Evolutionary conservation across 106 monocot species (phyloP).

Genomic region (Cymbidium sinense): DNA sequence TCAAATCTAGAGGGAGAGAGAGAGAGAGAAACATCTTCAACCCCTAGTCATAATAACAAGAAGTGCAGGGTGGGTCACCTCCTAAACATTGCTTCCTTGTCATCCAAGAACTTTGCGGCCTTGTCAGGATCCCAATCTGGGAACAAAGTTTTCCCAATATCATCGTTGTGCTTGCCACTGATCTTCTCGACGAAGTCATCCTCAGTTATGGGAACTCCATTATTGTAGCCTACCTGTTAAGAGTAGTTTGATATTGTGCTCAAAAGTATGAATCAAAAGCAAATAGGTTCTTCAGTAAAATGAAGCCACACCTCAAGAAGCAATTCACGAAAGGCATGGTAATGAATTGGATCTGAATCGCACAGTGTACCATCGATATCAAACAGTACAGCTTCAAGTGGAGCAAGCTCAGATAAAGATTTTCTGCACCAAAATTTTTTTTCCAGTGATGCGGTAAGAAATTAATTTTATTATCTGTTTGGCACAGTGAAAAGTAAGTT

Average conservation of each 20-base stretch:
- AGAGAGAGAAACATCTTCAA: too few species aligned
- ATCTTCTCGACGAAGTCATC: conserved; percentile 47
- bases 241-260: neutral
- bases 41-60: neutral
- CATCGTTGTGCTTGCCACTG: conserved; percentile 63
- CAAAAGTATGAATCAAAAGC: neutral
- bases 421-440: conserved; percentile 2
- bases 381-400: conserved; percentile 60
- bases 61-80: conserved; percentile 21
- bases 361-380: conserved; percentile 71
- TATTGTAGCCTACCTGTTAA: conserved; percentile 52
- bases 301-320: conserved; percentile 44
- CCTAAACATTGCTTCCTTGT: conserved; percentile 68
- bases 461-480: neutral
- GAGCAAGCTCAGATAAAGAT: conserved; percentile 26
- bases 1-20: too few species aligned
- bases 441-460: neutral
- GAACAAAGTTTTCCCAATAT: conserved; percentile 44
- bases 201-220: conserved; percentile 60
- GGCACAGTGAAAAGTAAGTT: neutral
- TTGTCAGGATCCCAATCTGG: conserved; percentile 55
- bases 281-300: neutral
- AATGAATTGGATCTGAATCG: conserved; percentile 75
- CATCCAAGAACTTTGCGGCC: conserved; percentile 64
- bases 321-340: conserved; percentile 55